These are phyloP conservation scores for Cladobotryum mycophilum DNA, from an alignment of 2,329 filamentous ascomycete genomes.

Conservation along the genomic window DNA sequence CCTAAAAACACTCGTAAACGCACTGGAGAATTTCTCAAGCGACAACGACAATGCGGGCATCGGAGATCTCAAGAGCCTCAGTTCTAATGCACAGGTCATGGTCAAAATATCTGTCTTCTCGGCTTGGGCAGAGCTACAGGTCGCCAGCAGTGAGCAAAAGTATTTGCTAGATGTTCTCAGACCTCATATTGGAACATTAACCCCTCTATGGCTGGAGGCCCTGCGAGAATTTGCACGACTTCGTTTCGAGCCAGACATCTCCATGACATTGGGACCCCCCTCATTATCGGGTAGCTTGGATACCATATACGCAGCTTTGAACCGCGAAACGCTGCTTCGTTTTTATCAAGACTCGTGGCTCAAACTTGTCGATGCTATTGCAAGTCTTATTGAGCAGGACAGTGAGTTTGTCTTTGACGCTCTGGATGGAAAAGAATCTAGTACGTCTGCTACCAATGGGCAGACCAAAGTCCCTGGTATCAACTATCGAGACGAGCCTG, in stretches of 20 bases:
- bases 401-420: constrained; percentile 97
- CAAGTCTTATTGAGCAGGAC: constrained; percentile 93
- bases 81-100: constrained; percentile 96
- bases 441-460: constrained; percentile 41
- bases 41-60: constrained; percentile 79
- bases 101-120: constrained; percentile 96
- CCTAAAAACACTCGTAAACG: constrained; percentile 83
- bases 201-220: constrained; percentile 89
- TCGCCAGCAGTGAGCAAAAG: constrained; percentile 84
- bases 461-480: constrained; percentile 68
- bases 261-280: constrained; percentile 76
- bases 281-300: constrained; percentile 81
- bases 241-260: constrained; percentile 95
- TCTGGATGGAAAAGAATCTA: constrained; percentile 72
- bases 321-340: constrained; percentile 83
- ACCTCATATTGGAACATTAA: constrained; percentile 82
- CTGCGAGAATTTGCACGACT: constrained; percentile 88
- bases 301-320: constrained; percentile 89
- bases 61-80: constrained; percentile 85
- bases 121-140: constrained; percentile 94
- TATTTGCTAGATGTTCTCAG: constrained; percentile 85
- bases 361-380: constrained; percentile 93
- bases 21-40: constrained; percentile 83
- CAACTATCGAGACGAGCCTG: constrained; percentile 95
- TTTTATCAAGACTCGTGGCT: constrained; percentile 99